phyloP scores from a whole-genome alignment of 1,284 basidiomycete genomes.

The Boletus smithii region DNA sequence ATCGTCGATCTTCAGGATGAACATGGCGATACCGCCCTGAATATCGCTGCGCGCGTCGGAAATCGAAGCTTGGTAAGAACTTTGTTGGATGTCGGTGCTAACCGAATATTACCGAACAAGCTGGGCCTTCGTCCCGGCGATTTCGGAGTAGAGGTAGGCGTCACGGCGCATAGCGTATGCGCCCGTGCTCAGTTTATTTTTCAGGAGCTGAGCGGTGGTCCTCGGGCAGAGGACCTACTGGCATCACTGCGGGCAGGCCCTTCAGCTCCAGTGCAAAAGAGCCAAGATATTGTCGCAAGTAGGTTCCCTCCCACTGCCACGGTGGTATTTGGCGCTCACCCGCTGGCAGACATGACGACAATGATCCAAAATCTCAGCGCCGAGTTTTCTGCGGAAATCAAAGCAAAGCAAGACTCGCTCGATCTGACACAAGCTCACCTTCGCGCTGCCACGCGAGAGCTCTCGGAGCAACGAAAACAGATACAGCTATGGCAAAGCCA shows the following conservation, averaged over 20 bases:
- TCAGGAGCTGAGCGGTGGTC: constrained; percentile 67
- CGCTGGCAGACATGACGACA: constrained; percentile 67
- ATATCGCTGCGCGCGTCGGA: constrained; percentile 92
- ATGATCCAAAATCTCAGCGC: constrained; percentile 77
- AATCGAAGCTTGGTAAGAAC: constrained; percentile 86
- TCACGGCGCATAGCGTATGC: neutral
- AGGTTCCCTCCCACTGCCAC: constrained; percentile 16
- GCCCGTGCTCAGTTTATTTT: neutral
- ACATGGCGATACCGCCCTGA: constrained; percentile 94
- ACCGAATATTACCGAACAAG: constrained; percentile 89
- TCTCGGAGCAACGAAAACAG: constrained; percentile 85
- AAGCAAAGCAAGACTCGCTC: constrained; percentile 82
- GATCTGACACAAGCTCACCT: constrained; percentile 85
- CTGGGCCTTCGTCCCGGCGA: constrained; percentile 90
- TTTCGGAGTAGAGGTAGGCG: constrained; percentile 85
- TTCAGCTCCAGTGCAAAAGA: constrained; percentile 77
- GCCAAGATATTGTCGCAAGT: constrained; percentile 88
- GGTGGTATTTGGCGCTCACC: constrained; percentile 8
- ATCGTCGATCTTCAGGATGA: constrained; percentile 93
- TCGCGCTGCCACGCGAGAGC: constrained; percentile 83
- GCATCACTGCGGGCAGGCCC: constrained; percentile 67
- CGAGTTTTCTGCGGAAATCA: constrained; percentile 84
- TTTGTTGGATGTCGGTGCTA: constrained; percentile 90
- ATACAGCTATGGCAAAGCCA: constrained; percentile 71
- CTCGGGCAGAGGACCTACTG: constrained; percentile 73